These are phyloP conservation scores for Fusarium clavum DNA, from an alignment of 2,329 filamentous ascomycete genomes.

Conservation along the genomic window DNA sequence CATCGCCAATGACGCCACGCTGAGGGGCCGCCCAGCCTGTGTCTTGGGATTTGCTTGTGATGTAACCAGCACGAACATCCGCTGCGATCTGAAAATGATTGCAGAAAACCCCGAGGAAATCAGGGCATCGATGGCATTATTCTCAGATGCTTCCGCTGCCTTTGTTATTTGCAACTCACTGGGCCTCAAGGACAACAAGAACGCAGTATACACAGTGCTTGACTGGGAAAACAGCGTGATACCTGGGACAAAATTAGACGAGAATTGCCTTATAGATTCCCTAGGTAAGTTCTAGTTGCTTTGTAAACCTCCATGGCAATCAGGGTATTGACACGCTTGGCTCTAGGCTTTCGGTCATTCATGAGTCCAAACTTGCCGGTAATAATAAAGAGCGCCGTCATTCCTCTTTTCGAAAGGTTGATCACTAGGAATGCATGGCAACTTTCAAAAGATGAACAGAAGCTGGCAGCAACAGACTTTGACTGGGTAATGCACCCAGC, in stretches of 20 bases:
- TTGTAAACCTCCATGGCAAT: neutral
- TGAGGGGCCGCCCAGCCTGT: conserved; percentile 8
- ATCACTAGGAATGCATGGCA: conserved; percentile 5
- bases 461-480: neutral
- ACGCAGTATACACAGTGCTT: conserved; percentile 3
- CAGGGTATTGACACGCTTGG: neutral
- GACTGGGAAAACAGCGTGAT: conserved; percentile 10
- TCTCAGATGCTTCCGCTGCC: conserved; percentile 7
- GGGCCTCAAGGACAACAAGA: neutral
- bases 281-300: neutral
- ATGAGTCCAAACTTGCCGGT: conserved; percentile 11
- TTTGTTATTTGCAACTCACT: conserved; percentile 7
- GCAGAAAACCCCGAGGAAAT: conserved; percentile 2
- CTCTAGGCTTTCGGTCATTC: conserved; percentile 9
- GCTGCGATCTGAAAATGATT: conserved; percentile 10
- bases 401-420: neutral
- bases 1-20: conserved; percentile 7
- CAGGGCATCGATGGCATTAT: conserved; percentile 8
- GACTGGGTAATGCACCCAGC: conserved; percentile 5
- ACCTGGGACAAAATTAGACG: conserved; percentile 1
- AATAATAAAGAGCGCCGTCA: conserved; percentile 2
- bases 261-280: conserved; percentile 2
- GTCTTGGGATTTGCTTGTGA: conserved; percentile 10
- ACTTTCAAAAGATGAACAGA: conserved; percentile 8
- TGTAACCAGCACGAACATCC: conserved; percentile 8